phyloP scores from a whole-genome alignment of 768 basidiomycete species.

The Rickenella mellea region DNA sequence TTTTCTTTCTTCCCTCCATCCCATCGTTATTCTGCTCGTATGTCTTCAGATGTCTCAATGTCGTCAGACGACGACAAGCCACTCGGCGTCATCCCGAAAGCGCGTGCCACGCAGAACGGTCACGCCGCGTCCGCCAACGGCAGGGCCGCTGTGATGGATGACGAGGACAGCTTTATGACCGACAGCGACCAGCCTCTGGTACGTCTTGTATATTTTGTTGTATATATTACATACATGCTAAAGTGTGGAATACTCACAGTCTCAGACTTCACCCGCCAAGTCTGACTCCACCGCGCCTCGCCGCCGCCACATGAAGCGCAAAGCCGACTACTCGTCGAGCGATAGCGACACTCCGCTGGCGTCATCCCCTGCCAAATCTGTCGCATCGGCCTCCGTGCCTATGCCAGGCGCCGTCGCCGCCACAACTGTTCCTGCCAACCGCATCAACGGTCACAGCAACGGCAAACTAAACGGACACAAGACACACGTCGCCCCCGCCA shows the following conservation, averaged over 20 bases:
- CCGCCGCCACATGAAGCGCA: slow-evolving; percentile 41
- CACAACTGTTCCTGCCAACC: slow-evolving; percentile 22
- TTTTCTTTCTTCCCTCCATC: slow-evolving; percentile 15
- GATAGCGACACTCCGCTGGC: slow-evolving; percentile 68
- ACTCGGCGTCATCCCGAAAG: slow-evolving; percentile 32
- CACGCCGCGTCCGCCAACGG: slow-evolving; percentile 32
- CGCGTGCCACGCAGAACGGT: slow-evolving; percentile 25
- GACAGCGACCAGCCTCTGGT: slow-evolving; percentile 71
- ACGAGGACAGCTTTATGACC: slow-evolving; percentile 43
- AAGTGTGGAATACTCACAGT: slow-evolving; percentile 24
- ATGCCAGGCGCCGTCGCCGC: slow-evolving; percentile 32
- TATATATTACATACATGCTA: slow-evolving; percentile 12
- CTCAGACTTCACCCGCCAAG: slow-evolving; percentile 45
- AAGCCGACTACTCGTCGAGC: slow-evolving; percentile 45
- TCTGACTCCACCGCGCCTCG: slow-evolving; percentile 25
- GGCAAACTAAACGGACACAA: slow-evolving; percentile 11
- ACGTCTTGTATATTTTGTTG: slow-evolving; percentile 17
- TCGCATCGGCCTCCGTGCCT: slow-evolving; percentile 25
- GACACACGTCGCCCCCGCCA: slow-evolving; percentile 15
- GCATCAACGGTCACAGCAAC: slow-evolving; percentile 29
- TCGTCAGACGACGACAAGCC: slow-evolving; percentile 51
- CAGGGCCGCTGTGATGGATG: slow-evolving; percentile 23
- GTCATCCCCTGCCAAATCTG: slow-evolving; percentile 56
- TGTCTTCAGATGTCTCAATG: slow-evolving; percentile 42
- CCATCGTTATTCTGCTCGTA: slow-evolving; percentile 19